Conservation (phyloP, 208 protist genomes). For the Sergeia podlipaevii region DNA sequence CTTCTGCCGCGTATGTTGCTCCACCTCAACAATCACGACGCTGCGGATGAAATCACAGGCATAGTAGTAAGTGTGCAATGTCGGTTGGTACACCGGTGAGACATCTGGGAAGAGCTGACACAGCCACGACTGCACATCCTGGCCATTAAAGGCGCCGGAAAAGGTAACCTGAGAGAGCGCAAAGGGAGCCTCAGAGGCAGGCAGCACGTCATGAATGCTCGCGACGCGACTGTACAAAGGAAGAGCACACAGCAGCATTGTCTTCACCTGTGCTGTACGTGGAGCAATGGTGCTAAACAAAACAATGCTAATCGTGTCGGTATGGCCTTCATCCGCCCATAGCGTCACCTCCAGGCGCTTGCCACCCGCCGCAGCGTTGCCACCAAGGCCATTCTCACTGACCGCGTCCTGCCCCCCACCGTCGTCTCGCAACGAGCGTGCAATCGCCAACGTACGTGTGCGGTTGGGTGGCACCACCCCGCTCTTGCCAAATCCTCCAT, state of each 20-base stretch:
- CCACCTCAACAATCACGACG: conserved; percentile 28
- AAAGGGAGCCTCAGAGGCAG: conserved; percentile 13
- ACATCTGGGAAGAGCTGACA: conserved; percentile 49
- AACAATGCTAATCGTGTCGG: conserved; percentile 35
- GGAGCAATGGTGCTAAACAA: conserved; percentile 43
- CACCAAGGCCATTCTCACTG: too few species aligned
- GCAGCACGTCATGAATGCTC: conserved; percentile 14
- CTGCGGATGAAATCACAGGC: conserved; percentile 45
- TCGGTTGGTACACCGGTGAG: conserved; percentile 35
- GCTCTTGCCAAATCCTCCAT: background rate
- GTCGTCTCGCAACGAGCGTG: conserved; percentile 15
- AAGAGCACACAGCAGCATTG: conserved; percentile 45
- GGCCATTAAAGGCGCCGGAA: conserved; percentile 31
- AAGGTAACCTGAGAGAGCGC: conserved; percentile 48
- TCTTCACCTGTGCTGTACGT: conserved; percentile 71
- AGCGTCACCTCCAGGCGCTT: conserved; percentile 43
- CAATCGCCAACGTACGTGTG: conserved; percentile 16
- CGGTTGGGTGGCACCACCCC: background rate
- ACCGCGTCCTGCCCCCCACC: too few species aligned
- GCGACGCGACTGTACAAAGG: conserved; percentile 69
- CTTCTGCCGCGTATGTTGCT: conserved; percentile 14
- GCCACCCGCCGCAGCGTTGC: conserved; percentile 11
- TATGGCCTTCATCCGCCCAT: conserved; percentile 51
- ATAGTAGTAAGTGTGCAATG: conserved; percentile 31
- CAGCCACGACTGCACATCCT: conserved; percentile 64